Evolutionary conservation across 805 yeast species (phyloP), one percentile per base, ranked within the genome.

Genomic region (Scheffersomyces coipomensis): DNA sequence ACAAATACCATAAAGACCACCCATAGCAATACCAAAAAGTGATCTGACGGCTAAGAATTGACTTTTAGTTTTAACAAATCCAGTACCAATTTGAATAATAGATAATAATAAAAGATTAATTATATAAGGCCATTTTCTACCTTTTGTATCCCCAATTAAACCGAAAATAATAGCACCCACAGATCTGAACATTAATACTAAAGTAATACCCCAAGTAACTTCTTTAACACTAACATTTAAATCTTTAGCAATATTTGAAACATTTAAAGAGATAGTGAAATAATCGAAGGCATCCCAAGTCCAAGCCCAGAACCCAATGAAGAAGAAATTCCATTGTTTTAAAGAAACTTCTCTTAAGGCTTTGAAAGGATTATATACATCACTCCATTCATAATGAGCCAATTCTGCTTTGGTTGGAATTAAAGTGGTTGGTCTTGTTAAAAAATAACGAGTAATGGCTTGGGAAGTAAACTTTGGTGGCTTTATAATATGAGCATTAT

Each of bases 101-200:
- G 84, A 77, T 23, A 78, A 56, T 3, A 60, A 47, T 48, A 30
- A 19, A 29, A 78, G 68, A 56, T 80, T 79, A 27, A 64, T 51
- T 25, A 83, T 68, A 49, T 74, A 81, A 2, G 88, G 83, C 73
- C 81, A 79, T 51, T 79, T 82, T 48, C 88, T 71, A n/a, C 88
- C 87, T 51, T 70, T 75, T 29, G 69, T 66, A 53, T 83, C 90
- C 19, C 81, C 75, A 46, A 77, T 62, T 18, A 73, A 56, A 31
- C 90, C 90, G 53, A 83, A 81, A 24, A 77, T 64, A 12, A 82
- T 58, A 1, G 90, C 88, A 32, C 90, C 90, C 2, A 79, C 79
- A 2, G 86, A 75, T 40, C 90, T 71, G 40, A 83, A 67, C 87
- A 83, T 83, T 21, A 83, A 71, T 33, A 82, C 88, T 44, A 82